phyloP scores from a whole-genome alignment of 2,329 filamentous ascomycete genomes.

The Stachybotrys elegans region DNA sequence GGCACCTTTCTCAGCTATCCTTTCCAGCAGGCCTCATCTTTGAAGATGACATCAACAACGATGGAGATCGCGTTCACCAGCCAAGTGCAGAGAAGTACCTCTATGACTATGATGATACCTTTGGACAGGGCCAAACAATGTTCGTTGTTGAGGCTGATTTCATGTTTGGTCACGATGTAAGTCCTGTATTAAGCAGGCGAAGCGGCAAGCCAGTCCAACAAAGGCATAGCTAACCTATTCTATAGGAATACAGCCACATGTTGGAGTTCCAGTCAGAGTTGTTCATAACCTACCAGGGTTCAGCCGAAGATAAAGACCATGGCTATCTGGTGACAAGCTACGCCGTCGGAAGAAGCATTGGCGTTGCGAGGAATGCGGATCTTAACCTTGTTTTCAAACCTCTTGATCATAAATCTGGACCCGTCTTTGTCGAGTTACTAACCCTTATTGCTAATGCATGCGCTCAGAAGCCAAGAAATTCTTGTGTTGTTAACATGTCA shows the following conservation, averaged over 20 bases:
- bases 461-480: neutral
- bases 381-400: neutral
- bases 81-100: neutral
- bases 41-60: neutral
- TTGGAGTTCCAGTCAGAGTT: neutral
- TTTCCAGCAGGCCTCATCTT: neutral
- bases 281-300: neutral
- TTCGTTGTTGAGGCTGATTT: neutral
- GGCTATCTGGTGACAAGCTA: neutral
- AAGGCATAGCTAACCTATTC: neutral
- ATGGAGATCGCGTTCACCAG: too few species aligned
- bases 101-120: neutral
- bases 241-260: neutral
- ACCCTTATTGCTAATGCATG: neutral
- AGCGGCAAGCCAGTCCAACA: neutral
- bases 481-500: neutral
- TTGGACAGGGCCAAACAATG: neutral
- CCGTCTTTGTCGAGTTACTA: neutral
- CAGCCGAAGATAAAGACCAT: neutral
- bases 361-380: neutral
- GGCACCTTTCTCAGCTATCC: neutral
- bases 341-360: neutral
- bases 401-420: neutral
- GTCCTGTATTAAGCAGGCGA: neutral
- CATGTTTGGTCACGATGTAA: neutral